Conservation (phyloP, 2,329 filamentous ascomycete genomes). For the Phoma sp. region DNA sequence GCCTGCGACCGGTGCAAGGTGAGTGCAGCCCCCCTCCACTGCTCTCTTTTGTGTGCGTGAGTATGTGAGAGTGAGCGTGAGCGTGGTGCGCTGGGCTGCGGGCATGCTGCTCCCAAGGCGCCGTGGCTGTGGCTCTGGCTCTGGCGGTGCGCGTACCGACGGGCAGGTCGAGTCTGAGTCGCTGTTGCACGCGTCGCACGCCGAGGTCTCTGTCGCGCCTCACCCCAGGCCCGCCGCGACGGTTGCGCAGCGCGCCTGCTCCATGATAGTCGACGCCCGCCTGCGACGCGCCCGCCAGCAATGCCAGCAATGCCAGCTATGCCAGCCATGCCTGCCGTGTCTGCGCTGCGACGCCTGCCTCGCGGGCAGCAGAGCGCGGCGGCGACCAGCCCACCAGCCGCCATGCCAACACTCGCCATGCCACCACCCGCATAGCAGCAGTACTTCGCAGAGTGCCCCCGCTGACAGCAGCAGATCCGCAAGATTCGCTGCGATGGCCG, state of each 20-base stretch:
- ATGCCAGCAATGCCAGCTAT: too few species aligned
- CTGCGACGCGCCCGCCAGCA: too few species aligned
- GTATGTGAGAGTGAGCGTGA: too few species aligned
- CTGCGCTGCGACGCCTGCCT: too few species aligned
- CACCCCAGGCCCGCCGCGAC: background rate
- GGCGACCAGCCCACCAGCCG: background rate
- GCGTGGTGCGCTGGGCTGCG: too few species aligned
- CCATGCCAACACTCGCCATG: background rate
- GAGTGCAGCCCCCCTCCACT: conserved; percentile 10
- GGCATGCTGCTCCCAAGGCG: too few species aligned
- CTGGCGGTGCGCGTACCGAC: too few species aligned
- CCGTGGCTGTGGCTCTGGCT: too few species aligned
- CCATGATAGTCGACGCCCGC: too few species aligned
- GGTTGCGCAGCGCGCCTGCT: background rate
- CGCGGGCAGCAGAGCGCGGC: background rate
- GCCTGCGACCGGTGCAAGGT: conserved; percentile 91
- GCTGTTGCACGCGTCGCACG: background rate
- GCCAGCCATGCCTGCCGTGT: too few species aligned
- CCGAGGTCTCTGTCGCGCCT: background rate
- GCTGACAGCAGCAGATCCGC: conserved; percentile 62
- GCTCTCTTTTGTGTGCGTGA: background rate
- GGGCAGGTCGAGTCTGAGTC: too few species aligned
- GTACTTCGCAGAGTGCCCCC: background rate
- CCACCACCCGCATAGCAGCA: background rate
- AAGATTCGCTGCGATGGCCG: conserved; percentile 88